These are phyloP conservation scores for Sarcodon sp. DNA, from an alignment of 768 basidiomycete genomes.

Conservation along the genomic window DNA sequence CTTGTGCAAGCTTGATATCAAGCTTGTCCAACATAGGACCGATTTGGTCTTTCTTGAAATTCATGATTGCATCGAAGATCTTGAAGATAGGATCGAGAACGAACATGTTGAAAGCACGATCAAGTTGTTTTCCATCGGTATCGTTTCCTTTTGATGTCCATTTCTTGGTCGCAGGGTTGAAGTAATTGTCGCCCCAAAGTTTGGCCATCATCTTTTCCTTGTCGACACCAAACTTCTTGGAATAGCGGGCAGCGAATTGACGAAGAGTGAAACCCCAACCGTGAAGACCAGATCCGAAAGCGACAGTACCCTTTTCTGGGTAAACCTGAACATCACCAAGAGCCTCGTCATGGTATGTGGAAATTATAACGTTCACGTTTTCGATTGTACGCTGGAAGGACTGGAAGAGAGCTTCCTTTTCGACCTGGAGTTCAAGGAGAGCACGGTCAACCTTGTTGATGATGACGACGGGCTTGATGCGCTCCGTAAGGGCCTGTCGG, in stretches of 20 bases:
- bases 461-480: slow-evolving; percentile 98
- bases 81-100: slow-evolving; percentile 99
- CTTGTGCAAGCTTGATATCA: slow-evolving; percentile 75
- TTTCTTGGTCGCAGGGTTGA: slow-evolving; percentile 94
- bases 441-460: slow-evolving; percentile 99
- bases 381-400: slow-evolving; percentile 97
- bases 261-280: slow-evolving; percentile 99
- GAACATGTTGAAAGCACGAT: slow-evolving; percentile 97
- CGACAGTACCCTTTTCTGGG: slow-evolving; percentile 96
- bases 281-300: slow-evolving; percentile 98
- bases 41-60: slow-evolving; percentile 93
- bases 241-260: slow-evolving; percentile 88
- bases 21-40: slow-evolving; percentile 88
- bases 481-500: slow-evolving; percentile 92
- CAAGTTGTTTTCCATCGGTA: slow-evolving; percentile 81
- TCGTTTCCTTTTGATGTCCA: slow-evolving; percentile 75
- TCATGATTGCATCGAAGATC: slow-evolving; percentile 97
- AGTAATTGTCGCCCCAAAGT: slow-evolving; percentile 99
- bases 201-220: slow-evolving; percentile 97
- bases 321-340: slow-evolving; percentile 99
- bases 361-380: slow-evolving; percentile 95
- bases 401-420: slow-evolving; percentile 95
- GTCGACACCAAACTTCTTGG: slow-evolving; percentile 98
- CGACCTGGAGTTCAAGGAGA: slow-evolving; percentile 93
- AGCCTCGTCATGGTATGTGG: slow-evolving; percentile 86